phyloP scores from a whole-genome alignment of 352 stramenopile genomes.

The Poterioochromonas sp. region DNA sequence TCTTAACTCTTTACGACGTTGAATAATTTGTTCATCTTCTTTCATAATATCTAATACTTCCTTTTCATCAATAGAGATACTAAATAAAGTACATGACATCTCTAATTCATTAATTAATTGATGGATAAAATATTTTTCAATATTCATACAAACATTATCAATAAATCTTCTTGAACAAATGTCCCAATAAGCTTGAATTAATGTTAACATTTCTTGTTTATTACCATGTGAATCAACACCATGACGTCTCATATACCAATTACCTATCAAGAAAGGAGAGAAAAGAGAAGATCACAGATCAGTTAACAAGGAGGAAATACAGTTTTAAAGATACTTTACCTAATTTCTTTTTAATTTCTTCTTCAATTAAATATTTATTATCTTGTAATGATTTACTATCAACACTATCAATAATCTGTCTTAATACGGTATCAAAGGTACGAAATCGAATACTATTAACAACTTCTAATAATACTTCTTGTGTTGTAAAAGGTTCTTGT shows the following conservation, averaged over 20 bases:
- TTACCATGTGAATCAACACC: slow-evolving; percentile 47
- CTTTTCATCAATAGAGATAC: not conserved
- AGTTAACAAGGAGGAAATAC: no score
- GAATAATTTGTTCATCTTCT: not conserved
- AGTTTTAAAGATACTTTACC: no score
- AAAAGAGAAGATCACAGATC: no score
- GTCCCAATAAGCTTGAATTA: slow-evolving; percentile 47
- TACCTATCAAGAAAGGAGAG: no score
- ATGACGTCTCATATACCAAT: slow-evolving; percentile 48
- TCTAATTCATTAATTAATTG: not conserved
- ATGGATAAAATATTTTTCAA: slow-evolving; percentile 46
- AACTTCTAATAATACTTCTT: slow-evolving; percentile 48
- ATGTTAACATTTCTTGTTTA: slow-evolving; percentile 48
- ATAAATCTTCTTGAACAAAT: slow-evolving; percentile 46
- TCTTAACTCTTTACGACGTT: not conserved
- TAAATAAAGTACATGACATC: not conserved
- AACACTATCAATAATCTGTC: not conserved
- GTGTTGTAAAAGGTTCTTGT: slow-evolving; percentile 27
- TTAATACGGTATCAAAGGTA: slow-evolving; percentile 44
- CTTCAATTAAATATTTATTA: not conserved
- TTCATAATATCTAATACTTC: not conserved
- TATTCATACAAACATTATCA: slow-evolving; percentile 50
- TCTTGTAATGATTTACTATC: not conserved
- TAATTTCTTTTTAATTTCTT: slow-evolving; percentile 28
- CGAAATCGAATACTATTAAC: slow-evolving; percentile 47